Conservation (phyloP, 192 early-diverging fungal genomes). For the Linnemannia exigua region DNA sequence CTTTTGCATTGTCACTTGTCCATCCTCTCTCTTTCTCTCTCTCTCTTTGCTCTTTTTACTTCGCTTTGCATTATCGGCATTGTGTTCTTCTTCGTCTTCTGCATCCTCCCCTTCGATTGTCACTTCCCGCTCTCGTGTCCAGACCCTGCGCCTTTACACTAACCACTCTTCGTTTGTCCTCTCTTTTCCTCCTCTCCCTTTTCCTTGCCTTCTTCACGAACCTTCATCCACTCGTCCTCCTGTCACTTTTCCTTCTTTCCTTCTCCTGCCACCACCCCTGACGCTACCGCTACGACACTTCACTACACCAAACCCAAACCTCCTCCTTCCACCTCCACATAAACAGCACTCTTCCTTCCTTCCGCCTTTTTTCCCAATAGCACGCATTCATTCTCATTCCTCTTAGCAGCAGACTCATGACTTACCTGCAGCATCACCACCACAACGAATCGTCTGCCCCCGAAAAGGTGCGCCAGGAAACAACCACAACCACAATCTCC, state of each 20-base stretch:
- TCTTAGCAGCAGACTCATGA: slow-evolving; percentile 21
- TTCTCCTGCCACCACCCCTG: background rate
- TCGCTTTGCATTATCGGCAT: too few species aligned
- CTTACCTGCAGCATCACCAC: slow-evolving; percentile 34
- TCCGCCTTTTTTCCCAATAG: background rate
- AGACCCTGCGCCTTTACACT: background rate
- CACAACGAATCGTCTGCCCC: slow-evolving; percentile 21
- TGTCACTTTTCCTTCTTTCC: background rate
- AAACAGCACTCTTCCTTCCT: background rate
- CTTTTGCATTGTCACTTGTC: too few species aligned
- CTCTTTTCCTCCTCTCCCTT: background rate
- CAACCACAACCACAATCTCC: slow-evolving; percentile 47
- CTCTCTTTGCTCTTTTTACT: too few species aligned
- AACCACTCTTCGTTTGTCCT: background rate
- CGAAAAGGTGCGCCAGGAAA: slow-evolving; percentile 54
- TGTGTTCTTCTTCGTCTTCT: background rate
- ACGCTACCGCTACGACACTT: background rate
- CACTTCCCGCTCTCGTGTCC: background rate
- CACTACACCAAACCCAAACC: background rate
- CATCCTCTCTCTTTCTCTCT: too few species aligned
- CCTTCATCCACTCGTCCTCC: too few species aligned
- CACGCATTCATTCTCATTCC: background rate
- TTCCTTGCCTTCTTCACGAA: background rate
- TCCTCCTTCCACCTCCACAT: background rate
- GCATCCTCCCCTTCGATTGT: background rate